These are phyloP conservation scores for Microcyclospora pomicola DNA, from an alignment of 2,329 filamentous ascomycete genomes.

Conservation along the genomic window DNA sequence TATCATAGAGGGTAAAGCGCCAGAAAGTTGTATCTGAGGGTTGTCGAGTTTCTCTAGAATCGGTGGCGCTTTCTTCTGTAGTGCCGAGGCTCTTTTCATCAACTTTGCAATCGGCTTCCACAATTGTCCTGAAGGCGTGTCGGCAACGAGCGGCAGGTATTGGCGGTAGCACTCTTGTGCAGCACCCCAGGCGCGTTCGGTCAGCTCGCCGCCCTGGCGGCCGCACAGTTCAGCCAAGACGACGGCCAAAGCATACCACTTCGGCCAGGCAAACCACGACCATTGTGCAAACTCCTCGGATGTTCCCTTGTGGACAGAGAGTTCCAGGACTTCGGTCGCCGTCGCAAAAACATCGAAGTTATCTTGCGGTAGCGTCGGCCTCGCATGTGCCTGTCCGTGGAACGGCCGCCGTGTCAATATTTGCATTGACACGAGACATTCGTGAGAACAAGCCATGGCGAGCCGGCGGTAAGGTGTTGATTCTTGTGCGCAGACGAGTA, in stretches of 20 bases:
- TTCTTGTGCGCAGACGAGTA: no score
- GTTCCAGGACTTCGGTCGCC: background rate
- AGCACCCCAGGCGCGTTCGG: background rate
- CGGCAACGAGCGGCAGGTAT: background rate
- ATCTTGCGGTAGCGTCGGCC: background rate
- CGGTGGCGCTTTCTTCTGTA: no score
- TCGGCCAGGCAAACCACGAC: background rate
- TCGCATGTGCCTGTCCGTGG: no score
- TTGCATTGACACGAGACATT: no score
- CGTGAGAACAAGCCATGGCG: no score
- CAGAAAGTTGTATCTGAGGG: no score
- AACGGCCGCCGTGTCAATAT: no score
- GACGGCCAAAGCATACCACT: background rate
- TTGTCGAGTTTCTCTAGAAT: no score
- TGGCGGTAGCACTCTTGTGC: background rate
- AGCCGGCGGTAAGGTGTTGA: no score
- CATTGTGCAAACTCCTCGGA: background rate
- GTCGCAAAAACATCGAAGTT: background rate
- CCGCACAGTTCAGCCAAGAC: background rate
- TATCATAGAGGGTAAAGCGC: no score
- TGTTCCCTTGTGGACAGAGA: background rate
- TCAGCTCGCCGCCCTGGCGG: background rate
- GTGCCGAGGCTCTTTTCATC: background rate
- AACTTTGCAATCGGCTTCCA: constrained; percentile 2
- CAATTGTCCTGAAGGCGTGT: background rate